Base-by-base conservation (phyloP, 345 rosid genomes). In the Xanthoceras sorbifolium region DNA sequence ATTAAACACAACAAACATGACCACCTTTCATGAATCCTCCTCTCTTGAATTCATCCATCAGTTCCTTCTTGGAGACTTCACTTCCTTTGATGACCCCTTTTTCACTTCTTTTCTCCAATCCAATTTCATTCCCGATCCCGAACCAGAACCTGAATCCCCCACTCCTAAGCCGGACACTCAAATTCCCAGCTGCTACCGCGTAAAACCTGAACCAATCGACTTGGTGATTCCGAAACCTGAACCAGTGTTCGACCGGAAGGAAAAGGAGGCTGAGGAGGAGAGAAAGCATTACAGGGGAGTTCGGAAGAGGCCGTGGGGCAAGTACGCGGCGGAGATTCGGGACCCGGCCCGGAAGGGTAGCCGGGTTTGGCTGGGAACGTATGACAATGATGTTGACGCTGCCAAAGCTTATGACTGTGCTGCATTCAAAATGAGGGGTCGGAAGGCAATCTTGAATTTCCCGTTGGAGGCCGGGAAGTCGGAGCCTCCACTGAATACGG, bases 301-400 rank as follows among this genome's bases (percentile, higher is more conserved):
- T 7, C 75, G 98, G 72, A 84, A 90, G 82, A 87, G 98, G 83
- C 97, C 98, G 2, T 94, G 98, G 98, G 98, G 98, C 0, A 94
- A 91, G 82, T 94, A 82, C 59, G 98, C 97, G 1, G 98, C 98
- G 12, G 98, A 94, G 90, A 94, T 94, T 57, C 87, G 98, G 34
- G 98, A 94, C 78, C 97, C 98, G 4, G 79, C 74, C 10, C 78
- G 87, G 71, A 93, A 91, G 68, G 98, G 98, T 2, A 82, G 89
- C 22, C 82, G 98, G 76, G 87, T 94, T n/a, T 94, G 98, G 98
- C 72, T 94, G 69, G 98, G 98, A 38, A 94, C 98, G 22, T 94
- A 84, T 64, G 95, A 91, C 64, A 79, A 74, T 25, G 95, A 85
- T 42, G 23, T 86, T 29, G 98, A 88, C 78, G 98, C 98, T 40